Evolutionary conservation across 2,329 filamentous ascomycete genomes (phyloP).

Genomic region (Diaporthe citriasiana): DNA sequence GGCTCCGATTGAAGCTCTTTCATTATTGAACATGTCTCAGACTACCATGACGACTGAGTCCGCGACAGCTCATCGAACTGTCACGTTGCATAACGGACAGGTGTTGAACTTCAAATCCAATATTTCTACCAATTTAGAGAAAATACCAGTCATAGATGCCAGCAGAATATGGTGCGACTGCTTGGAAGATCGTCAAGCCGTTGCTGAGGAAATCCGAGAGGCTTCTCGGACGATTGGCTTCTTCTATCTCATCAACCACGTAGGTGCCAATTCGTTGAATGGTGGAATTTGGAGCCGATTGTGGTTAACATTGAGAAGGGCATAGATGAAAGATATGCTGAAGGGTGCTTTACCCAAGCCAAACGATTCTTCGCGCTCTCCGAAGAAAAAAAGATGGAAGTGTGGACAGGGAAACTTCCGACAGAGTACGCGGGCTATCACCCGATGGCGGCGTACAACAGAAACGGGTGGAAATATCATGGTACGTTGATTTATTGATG

Average conservation of each 20-base stretch:
- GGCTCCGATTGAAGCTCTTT: neutral
- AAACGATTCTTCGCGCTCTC: conserved; percentile 59
- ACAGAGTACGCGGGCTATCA: conserved; percentile 54
- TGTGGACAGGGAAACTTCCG: conserved; percentile 56
- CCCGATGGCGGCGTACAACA: conserved; percentile 56
- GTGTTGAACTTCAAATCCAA: conserved; percentile 48
- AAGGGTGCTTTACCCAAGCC: conserved; percentile 54
- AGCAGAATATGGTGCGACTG: conserved; percentile 54
- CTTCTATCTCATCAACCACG: conserved; percentile 58
- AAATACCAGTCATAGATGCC: conserved; percentile 61
- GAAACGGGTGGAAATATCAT: conserved; percentile 55
- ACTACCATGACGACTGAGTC: conserved; percentile 26
- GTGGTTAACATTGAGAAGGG: conserved; percentile 44
- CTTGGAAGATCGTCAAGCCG: conserved; percentile 52
- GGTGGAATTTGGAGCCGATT: neutral
- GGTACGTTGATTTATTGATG: conserved; percentile 40
- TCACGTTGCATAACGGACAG: conserved; percentile 46
- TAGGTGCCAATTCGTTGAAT: conserved; percentile 17
- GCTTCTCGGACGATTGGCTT: conserved; percentile 59
- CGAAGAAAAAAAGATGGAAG: conserved; percentile 61
- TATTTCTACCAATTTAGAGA: conserved; percentile 44
- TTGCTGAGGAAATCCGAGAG: conserved; percentile 57
- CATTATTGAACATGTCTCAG: conserved; percentile 40
- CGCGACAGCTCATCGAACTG: conserved; percentile 28
- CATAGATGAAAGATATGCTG: conserved; percentile 50